These are phyloP conservation scores for Tolypocladium inflatum DNA, from an alignment of 2,329 filamentous ascomycete genomes.

Conservation along the genomic window DNA sequence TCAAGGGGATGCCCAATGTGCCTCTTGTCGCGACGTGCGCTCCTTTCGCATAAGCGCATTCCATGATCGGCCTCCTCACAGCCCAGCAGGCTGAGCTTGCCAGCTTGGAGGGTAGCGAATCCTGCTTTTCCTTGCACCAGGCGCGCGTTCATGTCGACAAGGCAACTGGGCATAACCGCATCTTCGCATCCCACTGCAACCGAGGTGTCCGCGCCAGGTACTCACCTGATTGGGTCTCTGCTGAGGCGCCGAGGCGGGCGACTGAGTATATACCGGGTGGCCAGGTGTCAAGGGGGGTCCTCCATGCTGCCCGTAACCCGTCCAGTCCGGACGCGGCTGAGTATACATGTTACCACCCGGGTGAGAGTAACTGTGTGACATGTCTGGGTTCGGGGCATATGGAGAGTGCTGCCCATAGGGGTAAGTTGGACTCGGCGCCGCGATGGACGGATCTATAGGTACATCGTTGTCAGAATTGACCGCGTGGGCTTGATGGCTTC, in stretches of 20 bases:
- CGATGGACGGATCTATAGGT: conserved; percentile 98
- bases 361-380: conserved; percentile 68
- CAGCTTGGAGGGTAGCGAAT: background rate
- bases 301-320: conserved; percentile 50
- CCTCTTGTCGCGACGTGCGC: background rate
- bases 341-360: conserved; percentile 53
- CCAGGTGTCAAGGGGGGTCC: conserved; percentile 39
- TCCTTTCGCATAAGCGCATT: background rate
- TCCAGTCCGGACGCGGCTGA: conserved; percentile 68
- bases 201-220: conserved; percentile 5
- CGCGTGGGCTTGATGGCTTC: conserved; percentile 66
- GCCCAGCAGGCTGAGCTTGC: background rate
- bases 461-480: conserved; percentile 93
- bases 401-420: conserved; percentile 77
- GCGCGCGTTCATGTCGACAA: background rate
- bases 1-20: background rate
- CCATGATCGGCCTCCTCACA: background rate
- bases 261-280: conserved; percentile 45
- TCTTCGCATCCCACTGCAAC: background rate
- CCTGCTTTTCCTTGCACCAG: background rate
- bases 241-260: conserved; percentile 45
- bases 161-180: background rate
- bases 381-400: conserved; percentile 76
- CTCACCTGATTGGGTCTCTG: conserved; percentile 52
- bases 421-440: conserved; percentile 86